Evolutionary conservation across 1,139 yeast genomes (phyloP).

Genomic region (Candida sp.): DNA sequence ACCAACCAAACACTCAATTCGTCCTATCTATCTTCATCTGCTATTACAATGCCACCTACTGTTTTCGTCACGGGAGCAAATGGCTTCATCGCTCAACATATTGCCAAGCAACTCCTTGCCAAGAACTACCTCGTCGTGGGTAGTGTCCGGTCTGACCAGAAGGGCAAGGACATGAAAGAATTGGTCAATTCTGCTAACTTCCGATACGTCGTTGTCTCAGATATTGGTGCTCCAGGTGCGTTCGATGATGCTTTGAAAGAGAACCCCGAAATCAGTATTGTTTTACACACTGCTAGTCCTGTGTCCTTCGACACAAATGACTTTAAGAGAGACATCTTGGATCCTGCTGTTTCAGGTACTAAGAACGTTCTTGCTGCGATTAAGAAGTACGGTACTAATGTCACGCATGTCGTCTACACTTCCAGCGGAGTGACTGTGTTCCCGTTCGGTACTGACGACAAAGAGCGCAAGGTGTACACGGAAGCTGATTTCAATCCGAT

Average conservation of each 20-base stretch:
- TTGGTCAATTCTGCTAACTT: constrained; percentile 21
- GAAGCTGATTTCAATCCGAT: constrained; percentile 45
- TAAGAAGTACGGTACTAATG: constrained; percentile 24
- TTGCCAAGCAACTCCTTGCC: constrained; percentile 28
- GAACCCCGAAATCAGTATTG: constrained; percentile 29
- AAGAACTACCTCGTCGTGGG: constrained; percentile 36
- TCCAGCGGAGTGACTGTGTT: constrained; percentile 31
- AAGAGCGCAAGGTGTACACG: constrained; percentile 14
- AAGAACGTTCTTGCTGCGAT: constrained; percentile 28
- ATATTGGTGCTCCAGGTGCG: constrained; percentile 27
- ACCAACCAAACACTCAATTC: neutral
- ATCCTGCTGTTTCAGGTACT: constrained; percentile 40
- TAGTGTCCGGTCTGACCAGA: constrained; percentile 35
- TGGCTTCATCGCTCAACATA: constrained; percentile 36
- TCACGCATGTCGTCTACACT: constrained; percentile 29
- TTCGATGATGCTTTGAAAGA: constrained; percentile 33
- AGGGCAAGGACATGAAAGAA: constrained; percentile 26
- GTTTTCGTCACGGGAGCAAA: constrained; percentile 31
- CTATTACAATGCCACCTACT: neutral
- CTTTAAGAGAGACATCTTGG: constrained; percentile 28
- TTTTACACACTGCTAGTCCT: constrained; percentile 39
- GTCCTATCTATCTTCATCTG: neutral
- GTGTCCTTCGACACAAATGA: constrained; percentile 26
- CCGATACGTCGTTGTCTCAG: constrained; percentile 30
- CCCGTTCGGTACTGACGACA: constrained; percentile 3